Evolutionary conservation across 1,284 basidiomycete genomes (phyloP).

Genomic region (Trametes polyzona): DNA sequence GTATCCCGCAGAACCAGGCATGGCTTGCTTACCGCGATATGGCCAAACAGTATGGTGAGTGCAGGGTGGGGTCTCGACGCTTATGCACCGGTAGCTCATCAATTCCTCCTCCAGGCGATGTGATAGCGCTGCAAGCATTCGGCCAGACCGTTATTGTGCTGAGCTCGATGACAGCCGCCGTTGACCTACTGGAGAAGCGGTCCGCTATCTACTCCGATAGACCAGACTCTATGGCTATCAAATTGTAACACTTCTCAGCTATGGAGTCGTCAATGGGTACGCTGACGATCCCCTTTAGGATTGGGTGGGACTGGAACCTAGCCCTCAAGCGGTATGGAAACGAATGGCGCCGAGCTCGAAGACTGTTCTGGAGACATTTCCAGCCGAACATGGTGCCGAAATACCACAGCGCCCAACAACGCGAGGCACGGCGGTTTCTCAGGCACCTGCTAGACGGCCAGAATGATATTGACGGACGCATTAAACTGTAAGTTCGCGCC

Average conservation of each 20-base stretch:
- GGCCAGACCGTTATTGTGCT: not conserved
- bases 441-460: not conserved
- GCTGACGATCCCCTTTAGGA: not conserved
- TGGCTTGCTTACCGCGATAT: constrained; percentile 59
- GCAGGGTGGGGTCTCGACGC: too few relatives aligned
- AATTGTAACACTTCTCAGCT: not conserved
- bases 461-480: not conserved
- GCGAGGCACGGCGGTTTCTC: not conserved
- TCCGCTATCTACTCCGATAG: not conserved
- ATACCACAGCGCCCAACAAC: constrained; percentile 4
- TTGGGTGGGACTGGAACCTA: constrained; percentile 14
- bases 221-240: not conserved
- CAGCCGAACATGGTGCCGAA: not conserved
- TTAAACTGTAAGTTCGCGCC: not conserved
- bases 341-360: constrained; percentile 9
- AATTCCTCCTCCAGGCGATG: not conserved
- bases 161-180: not conserved
- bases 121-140: not conserved
- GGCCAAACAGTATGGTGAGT: constrained; percentile 42
- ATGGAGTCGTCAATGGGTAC: not conserved
- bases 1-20: constrained; percentile 31
- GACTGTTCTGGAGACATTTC: constrained; percentile 16
- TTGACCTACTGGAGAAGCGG: not conserved
- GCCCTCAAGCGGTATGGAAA: constrained; percentile 5
- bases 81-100: too few relatives aligned